Evolutionary conservation across 192 early-diverging fungal species (phyloP).

Genomic region (Coemansia sp.): DNA sequence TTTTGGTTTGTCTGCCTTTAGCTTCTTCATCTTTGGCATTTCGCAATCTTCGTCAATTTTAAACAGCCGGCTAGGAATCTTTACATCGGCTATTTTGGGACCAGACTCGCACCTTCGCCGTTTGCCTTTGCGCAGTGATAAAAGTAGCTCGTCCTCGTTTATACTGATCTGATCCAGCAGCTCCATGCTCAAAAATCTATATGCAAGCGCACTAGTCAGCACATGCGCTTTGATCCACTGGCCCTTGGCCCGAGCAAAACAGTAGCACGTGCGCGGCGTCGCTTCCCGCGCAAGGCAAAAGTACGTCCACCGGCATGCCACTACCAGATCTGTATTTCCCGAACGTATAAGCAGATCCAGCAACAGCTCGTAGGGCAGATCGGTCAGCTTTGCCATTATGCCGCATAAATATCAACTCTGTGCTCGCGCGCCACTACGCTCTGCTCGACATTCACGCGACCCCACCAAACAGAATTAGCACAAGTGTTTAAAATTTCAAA

Average conservation of each 20-base stretch:
- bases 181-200: conserved; percentile 31
- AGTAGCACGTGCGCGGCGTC: conserved; percentile 38
- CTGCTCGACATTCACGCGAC: neutral
- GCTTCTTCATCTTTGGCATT: conserved; percentile 20
- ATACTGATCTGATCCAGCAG: conserved; percentile 38
- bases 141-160: conserved; percentile 23
- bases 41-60: conserved; percentile 5
- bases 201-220: conserved; percentile 23
- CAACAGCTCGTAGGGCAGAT: conserved; percentile 45
- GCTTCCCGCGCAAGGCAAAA: conserved; percentile 19
- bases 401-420: neutral
- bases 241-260: conserved; percentile 35
- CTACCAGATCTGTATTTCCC: conserved; percentile 27
- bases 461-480: neutral
- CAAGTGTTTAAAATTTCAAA: neutral
- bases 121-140: neutral
- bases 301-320: conserved; percentile 33
- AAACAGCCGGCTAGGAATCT: conserved; percentile 35
- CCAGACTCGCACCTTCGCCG: neutral
- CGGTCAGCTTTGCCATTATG: conserved; percentile 38
- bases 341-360: conserved; percentile 23
- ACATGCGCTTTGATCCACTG: conserved; percentile 26
- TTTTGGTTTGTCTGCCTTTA: conserved; percentile 1
- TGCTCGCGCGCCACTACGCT: neutral
- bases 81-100: conserved; percentile 15